Base-by-base conservation (phyloP, 2,329 filamentous ascomycete species). In the Beauveria brongniartii region DNA sequence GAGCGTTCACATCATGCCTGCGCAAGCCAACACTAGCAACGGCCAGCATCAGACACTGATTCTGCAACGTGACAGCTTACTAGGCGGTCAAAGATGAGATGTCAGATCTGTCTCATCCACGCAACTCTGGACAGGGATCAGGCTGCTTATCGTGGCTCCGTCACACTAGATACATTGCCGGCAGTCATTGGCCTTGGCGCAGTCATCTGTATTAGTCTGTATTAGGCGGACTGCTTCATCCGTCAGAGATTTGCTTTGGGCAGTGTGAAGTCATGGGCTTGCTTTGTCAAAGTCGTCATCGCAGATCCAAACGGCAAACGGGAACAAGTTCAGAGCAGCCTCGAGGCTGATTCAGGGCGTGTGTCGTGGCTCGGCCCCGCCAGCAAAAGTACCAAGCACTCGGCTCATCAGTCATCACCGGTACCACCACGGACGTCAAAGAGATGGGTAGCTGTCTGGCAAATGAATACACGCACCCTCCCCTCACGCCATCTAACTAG, bases 101-200 rank as follows among this genome's bases (percentile, higher is more conserved):
- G 30, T 16, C 43, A 28, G 30, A 48, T 57, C 55, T 57, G 44
- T 57, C 55, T 57, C 44, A 57, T 30, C 43, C 20, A 57, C 24
- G 26, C 28, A 16, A 26, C 22, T 24, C 28, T 47, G 5, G 12
- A 20, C 51, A 6, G 26, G 44, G 30, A 41, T 26, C 16, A 40
- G 20, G 43, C 20, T 53, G 20, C 16, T 43, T 22, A 30, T 52
- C 9, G 50, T 30, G 30, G 30, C 18, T 30, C n/a, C 37, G 10
- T 30, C 26, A n/a, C 26, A 37, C 28, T 47, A 12, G 6, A 14
- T 24, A 18, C 41, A 44, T 24, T 57, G 22, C 55, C 20, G 37
- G 26, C 43, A 47, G 55, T 43, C 55, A 48, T 44, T 20, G 47
- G 12, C 4, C 55, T 57, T 48, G 43, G 20, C 37, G 14, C 41